Evolutionary conservation across 352 stramenopile species (phyloP), one percentile per base, ranked within the genome.

Genomic region (Phytopythium boreale): DNA sequence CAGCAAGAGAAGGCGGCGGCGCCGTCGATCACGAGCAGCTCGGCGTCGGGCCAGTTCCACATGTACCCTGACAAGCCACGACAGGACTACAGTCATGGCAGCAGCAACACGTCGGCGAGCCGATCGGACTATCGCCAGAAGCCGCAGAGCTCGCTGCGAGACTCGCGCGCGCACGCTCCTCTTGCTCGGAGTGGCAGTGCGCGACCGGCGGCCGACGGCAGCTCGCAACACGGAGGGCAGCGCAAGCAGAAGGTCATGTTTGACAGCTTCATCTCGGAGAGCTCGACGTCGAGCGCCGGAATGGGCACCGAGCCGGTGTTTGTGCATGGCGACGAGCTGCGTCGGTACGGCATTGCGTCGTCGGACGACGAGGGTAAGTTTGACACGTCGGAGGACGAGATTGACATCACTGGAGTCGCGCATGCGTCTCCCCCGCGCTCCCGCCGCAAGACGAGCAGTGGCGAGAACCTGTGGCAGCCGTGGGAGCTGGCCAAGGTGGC

Each of bases 401-500:
- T 93, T 37, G 84, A 93, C 59, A 65, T 90, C 20, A 90, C 82
- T 2, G 84, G 84, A 2, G 70, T 93, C 37, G 67, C 68, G 20
- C 71, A 89, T 58, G 70, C 69, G 43, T 87, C 70, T 26, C 74
- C 71, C 6, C 57, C 55, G 2, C 59, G 56, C 10, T 31, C 31
- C 20, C 67, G 55, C 6, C 77, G 67, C 27, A 84, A 84, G 47
- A 68, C 66, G 7, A 67, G 50, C 29, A 87, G 72, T 50, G 71
- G 59, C 4, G 72, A 93, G 44, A 71, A 77, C 31, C 61, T 93
- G 36, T 93, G 85, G 85, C 77, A 93, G 63, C 81, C 81, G 4
- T 93, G 81, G 85, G 85, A 93, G 63, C 71, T 92, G 10, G 79
- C 82, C 17, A 75, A 74, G 43, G 80, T 74, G 5, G 76, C 74